Evolutionary conservation across 805 yeast genomes (phyloP).

Genomic region (Kluyveromyces lactis): DNA sequence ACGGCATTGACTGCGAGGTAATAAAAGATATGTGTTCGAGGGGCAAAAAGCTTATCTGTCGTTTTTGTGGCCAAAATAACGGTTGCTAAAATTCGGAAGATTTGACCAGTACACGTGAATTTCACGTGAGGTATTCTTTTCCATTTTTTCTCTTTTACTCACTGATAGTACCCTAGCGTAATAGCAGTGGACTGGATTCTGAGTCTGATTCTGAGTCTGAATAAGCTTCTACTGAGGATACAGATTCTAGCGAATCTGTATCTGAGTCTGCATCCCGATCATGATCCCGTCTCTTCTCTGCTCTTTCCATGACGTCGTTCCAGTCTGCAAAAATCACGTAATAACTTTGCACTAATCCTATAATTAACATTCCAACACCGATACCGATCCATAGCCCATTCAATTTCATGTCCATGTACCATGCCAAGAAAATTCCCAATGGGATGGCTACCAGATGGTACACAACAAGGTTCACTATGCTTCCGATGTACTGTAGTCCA

Average conservation of each 20-base stretch:
- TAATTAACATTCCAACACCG: conserved; percentile 45
- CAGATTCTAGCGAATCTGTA: conserved; percentile 5
- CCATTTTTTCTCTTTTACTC: no score
- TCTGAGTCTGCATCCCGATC: conserved; percentile 20
- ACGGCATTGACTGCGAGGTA: no score
- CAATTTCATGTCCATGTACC: conserved; percentile 39
- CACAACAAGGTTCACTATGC: conserved; percentile 54
- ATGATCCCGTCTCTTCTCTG: conserved; percentile 32
- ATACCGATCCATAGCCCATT: conserved; percentile 75
- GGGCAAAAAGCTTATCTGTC: no score
- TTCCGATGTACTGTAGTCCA: conserved; percentile 75
- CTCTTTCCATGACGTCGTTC: conserved; percentile 41
- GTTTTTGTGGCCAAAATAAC: no score
- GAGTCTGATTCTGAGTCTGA: neutral
- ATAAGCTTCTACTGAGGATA: no score
- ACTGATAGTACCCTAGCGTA: no score
- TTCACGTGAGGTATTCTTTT: neutral
- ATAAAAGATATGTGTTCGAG: no score
- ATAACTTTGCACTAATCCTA: conserved; percentile 43
- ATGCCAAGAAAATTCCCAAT: conserved; percentile 47
- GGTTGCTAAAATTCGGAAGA: no score
- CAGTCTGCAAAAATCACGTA: conserved; percentile 44
- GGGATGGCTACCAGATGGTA: conserved; percentile 78
- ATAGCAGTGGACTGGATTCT: neutral
- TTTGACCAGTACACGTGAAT: neutral